phyloP scores from a whole-genome alignment of 2,329 filamentous ascomycete genomes.

The Penicillium sp. region DNA sequence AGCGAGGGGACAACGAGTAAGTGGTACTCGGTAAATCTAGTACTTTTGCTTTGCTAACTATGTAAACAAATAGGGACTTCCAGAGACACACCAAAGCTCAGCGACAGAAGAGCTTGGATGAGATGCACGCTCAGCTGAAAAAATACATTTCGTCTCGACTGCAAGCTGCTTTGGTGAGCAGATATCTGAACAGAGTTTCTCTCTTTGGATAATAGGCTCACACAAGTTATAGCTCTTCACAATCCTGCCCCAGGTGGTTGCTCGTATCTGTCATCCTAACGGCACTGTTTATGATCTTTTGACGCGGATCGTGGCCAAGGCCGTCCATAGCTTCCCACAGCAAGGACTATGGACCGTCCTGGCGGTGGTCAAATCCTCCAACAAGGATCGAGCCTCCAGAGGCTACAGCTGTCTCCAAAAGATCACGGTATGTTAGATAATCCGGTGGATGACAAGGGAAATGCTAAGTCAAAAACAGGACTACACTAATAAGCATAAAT shows the following conservation, averaged over 20 bases:
- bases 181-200: not conserved
- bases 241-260: conserved; percentile 85
- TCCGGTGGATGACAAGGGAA: not conserved
- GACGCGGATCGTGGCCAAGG: conserved; percentile 74
- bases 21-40: conserved; percentile 8
- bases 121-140: conserved; percentile 68
- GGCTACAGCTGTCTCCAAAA: conserved; percentile 46
- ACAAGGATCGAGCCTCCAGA: conserved; percentile 61
- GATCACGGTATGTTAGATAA: conserved; percentile 32
- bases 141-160: conserved; percentile 63
- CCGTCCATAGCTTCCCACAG: conserved; percentile 80
- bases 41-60: not conserved
- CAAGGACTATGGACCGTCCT: conserved; percentile 90
- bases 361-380: conserved; percentile 76
- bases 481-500: conserved; percentile 47
- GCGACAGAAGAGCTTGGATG: conserved; percentile 61
- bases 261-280: conserved; percentile 88
- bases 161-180: conserved; percentile 43
- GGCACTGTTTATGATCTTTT: conserved; percentile 70
- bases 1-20: conserved; percentile 46
- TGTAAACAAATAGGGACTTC: conserved; percentile 36
- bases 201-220: not conserved
- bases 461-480: conserved; percentile 39
- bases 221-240: conserved; percentile 45
- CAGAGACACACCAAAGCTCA: conserved; percentile 46